These are phyloP conservation scores for Phytophthora sp. DNA, from an alignment of 352 stramenopile genomes.

Conservation along the genomic window DNA sequence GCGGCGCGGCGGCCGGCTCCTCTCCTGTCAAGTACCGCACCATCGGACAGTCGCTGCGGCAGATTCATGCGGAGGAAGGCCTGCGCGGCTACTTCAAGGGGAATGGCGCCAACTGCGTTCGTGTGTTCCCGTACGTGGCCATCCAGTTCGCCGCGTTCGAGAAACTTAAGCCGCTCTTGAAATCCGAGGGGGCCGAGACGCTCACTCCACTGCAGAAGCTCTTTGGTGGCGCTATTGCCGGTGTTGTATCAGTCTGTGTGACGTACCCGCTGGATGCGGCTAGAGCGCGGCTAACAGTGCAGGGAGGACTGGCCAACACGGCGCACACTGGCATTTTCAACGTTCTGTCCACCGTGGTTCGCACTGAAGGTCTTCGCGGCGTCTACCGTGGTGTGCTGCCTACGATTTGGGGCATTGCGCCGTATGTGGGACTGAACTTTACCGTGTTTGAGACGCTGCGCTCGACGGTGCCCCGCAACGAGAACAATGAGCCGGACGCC, in stretches of 20 bases:
- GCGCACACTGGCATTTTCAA: conserved; percentile 73
- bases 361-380: conserved; percentile 57
- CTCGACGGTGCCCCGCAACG: conserved; percentile 45
- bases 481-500: conserved; percentile 51
- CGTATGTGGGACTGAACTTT: conserved; percentile 82
- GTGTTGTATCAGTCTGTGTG: conserved; percentile 67
- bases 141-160: conserved; percentile 82
- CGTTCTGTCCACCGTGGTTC: conserved; percentile 53
- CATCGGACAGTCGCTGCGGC: conserved; percentile 58
- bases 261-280: conserved; percentile 83
- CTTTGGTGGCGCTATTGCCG: conserved; percentile 58
- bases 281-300: conserved; percentile 72
- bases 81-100: conserved; percentile 72
- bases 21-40: conserved; percentile 55
- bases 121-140: conserved; percentile 80
- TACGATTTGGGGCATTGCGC: conserved; percentile 71
- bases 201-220: conserved; percentile 63
- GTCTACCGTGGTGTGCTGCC: conserved; percentile 70
- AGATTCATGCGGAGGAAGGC: conserved; percentile 72
- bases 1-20: not conserved
- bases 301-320: conserved; percentile 61
- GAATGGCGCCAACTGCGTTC: conserved; percentile 83
- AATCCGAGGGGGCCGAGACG: conserved; percentile 41
- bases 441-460: conserved; percentile 78
- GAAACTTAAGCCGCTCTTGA: conserved; percentile 56